These are phyloP conservation scores for Gloeophyllum trabeum DNA, from an alignment of 768 basidiomycete species.

Conservation along the genomic window DNA sequence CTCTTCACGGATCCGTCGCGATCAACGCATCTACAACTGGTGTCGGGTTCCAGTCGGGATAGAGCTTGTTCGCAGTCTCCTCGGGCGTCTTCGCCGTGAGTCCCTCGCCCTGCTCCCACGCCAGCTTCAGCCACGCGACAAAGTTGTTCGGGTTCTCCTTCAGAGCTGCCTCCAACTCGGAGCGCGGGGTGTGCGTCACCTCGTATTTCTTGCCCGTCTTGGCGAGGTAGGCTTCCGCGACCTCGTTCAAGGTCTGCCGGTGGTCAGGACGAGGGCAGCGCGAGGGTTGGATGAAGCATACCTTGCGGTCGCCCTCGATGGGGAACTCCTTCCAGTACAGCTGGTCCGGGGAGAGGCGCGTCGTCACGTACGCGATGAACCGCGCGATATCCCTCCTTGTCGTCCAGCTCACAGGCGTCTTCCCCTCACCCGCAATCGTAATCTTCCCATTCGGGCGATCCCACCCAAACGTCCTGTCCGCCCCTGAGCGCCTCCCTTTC, in stretches of 20 bases:
- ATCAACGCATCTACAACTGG: slow-evolving; percentile 2
- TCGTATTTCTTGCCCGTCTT: slow-evolving; percentile 9
- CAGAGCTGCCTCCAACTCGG: slow-evolving; percentile 7
- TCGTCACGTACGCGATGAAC: slow-evolving; percentile 10
- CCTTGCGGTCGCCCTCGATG: slow-evolving; percentile 6
- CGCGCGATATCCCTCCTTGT: slow-evolving; percentile 11
- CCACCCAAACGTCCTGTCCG: slow-evolving; percentile 2
- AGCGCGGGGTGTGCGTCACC: slow-evolving; percentile 2
- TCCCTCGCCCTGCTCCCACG: slow-evolving; percentile 6
- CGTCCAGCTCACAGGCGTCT: slow-evolving; percentile 7
- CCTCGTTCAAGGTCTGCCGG: slow-evolving; percentile 9
- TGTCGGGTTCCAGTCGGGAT: slow-evolving; percentile 10
- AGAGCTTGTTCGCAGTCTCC: slow-evolving; percentile 1
- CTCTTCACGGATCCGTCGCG: neutral
- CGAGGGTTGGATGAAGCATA: neutral
- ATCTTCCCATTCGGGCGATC: slow-evolving; percentile 9
- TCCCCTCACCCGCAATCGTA: slow-evolving; percentile 8
- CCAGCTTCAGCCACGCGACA: slow-evolving; percentile 1
- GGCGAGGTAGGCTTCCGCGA: slow-evolving; percentile 7
- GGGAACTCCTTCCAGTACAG: slow-evolving; percentile 5
- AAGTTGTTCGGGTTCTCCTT: slow-evolving; percentile 2
- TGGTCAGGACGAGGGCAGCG: neutral
- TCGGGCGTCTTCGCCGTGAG: slow-evolving; percentile 2
- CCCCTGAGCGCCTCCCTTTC: neutral
- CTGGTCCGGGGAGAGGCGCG: slow-evolving; percentile 4